Evolutionary conservation across 2,329 filamentous ascomycete species (phyloP).

Genomic region (Alternaria postmessia): DNA sequence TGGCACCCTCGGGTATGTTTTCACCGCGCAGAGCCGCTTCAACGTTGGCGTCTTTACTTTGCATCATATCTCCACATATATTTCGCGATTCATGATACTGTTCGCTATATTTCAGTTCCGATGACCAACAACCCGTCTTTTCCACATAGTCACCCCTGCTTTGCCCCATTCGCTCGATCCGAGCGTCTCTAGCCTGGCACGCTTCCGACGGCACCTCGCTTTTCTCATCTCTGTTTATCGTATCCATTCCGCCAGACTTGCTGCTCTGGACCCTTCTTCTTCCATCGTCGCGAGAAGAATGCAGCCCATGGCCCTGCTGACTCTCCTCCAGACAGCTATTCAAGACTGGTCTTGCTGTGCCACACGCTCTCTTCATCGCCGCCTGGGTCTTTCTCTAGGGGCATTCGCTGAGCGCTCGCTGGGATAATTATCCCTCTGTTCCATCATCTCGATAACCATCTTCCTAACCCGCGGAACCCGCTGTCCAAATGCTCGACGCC

Average conservation of each 20-base stretch:
- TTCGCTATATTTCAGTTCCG: slow-evolving; percentile 19
- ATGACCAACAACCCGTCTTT: slow-evolving; percentile 21
- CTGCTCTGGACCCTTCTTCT: neutral
- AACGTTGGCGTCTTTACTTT: slow-evolving; percentile 25
- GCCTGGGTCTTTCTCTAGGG: slow-evolving; percentile 24
- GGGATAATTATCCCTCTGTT: slow-evolving; percentile 25
- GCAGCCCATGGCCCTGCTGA: slow-evolving; percentile 38
- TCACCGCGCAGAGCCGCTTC: slow-evolving; percentile 48
- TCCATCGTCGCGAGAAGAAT: slow-evolving; percentile 22
- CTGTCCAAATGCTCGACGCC: slow-evolving; percentile 32
- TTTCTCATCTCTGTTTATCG: slow-evolving; percentile 11
- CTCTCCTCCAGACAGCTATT: slow-evolving; percentile 33
- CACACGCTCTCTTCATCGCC: slow-evolving; percentile 28
- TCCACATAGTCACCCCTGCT: slow-evolving; percentile 22
- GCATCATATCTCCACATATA: slow-evolving; percentile 20
- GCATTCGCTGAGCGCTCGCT: slow-evolving; percentile 32
- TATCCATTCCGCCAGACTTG: neutral
- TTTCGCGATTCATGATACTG: slow-evolving; percentile 9
- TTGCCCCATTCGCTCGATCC: slow-evolving; percentile 20
- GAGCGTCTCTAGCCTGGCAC: slow-evolving; percentile 24
- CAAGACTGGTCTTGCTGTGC: slow-evolving; percentile 32
- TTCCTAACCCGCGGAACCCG: neutral
- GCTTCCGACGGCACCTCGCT: slow-evolving; percentile 20
- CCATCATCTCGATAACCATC: slow-evolving; percentile 2
- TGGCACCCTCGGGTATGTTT: slow-evolving; percentile 48